A percentile compares a stretch with the other conserved stretches of the same genome.
phyloP scores from a whole-genome alignment of 805 yeast species.

The Teunomyces aglyptinius region DNA sequence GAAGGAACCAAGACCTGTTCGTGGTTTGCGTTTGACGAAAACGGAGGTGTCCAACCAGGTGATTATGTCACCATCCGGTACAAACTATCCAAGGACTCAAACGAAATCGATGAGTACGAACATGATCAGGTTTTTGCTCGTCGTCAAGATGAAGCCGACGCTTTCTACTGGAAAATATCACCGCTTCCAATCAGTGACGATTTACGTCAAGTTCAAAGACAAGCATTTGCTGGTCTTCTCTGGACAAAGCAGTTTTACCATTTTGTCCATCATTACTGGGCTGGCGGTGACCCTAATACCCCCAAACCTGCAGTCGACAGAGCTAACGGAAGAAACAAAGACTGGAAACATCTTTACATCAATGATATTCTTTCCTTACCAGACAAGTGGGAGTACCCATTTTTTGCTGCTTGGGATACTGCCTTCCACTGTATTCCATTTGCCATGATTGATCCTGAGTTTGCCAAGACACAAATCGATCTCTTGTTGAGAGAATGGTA shows the following conservation, averaged over 20 bases:
- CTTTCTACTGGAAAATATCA: constrained; percentile 83
- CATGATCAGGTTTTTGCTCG: constrained; percentile 67
- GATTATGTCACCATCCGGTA: constrained; percentile 85
- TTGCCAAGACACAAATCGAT: constrained; percentile 86
- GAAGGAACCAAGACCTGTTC: constrained; percentile 85
- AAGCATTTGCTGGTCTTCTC: constrained; percentile 88
- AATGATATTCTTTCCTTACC: constrained; percentile 88
- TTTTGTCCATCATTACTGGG: constrained; percentile 84
- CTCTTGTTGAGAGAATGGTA: constrained; percentile 91
- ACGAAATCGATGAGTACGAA: constrained; percentile 65
- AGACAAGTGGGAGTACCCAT: constrained; percentile 95
- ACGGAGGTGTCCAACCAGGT: constrained; percentile 79
- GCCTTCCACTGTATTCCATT: constrained; percentile 93
- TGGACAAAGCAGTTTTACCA: constrained; percentile 94
- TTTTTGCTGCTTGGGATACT: constrained; percentile 96
- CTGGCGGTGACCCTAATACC: constrained; percentile 75
- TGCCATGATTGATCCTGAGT: constrained; percentile 90
- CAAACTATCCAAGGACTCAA: constrained; percentile 49
- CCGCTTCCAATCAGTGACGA: constrained; percentile 83
- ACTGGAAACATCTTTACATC: constrained; percentile 86
- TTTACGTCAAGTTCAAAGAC: constrained; percentile 80
- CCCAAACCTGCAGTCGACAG: constrained; percentile 76
- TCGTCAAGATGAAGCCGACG: constrained; percentile 87
- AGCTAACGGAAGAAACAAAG: constrained; percentile 82
- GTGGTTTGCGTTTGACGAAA: constrained; percentile 73